These are phyloP conservation scores for Prunus kanzakura DNA, from an alignment of 306 rosid species.

Conservation along the genomic window DNA sequence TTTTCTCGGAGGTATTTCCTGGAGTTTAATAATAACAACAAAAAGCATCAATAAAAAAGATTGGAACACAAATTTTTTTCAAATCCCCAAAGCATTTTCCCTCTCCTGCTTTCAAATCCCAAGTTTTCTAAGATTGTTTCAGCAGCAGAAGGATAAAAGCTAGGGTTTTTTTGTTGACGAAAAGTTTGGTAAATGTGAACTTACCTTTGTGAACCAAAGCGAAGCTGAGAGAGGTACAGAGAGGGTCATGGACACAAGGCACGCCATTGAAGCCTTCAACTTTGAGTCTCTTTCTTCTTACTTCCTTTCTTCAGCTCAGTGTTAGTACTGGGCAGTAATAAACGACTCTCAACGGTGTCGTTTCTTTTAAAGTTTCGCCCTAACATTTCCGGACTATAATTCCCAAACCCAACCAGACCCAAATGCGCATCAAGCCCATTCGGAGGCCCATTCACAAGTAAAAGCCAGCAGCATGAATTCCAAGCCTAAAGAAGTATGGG, in stretches of 20 bases:
- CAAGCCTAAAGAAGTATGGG: no score
- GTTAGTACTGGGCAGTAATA: neutral
- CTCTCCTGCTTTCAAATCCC: no score
- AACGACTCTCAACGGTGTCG: neutral
- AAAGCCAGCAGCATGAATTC: no score
- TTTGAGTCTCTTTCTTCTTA: slow-evolving; percentile 1
- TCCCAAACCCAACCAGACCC: no score
- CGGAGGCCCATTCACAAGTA: no score
- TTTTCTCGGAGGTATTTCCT: slow-evolving; percentile 28
- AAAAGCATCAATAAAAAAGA: slow-evolving; percentile 1
- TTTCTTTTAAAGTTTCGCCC: neutral
- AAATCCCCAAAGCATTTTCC: neutral
- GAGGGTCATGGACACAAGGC: slow-evolving; percentile 25
- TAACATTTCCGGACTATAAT: neutral
- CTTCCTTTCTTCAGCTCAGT: neutral
- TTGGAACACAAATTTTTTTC: neutral
- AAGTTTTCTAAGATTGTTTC: no score
- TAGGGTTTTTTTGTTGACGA: neutral
- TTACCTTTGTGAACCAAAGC: slow-evolving; percentile 21
- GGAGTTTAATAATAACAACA: slow-evolving; percentile 5
- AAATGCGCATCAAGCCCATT: no score
- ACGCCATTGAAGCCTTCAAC: slow-evolving; percentile 34
- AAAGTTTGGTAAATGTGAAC: neutral
- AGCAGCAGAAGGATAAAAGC: neutral
- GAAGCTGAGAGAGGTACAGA: slow-evolving; percentile 19